A percentile compares a stretch with the other conserved stretches of the same genome.
Conservation (phyloP, 2,329 filamentous ascomycete genomes). For the Colletotrichum tamarilloi region DNA sequence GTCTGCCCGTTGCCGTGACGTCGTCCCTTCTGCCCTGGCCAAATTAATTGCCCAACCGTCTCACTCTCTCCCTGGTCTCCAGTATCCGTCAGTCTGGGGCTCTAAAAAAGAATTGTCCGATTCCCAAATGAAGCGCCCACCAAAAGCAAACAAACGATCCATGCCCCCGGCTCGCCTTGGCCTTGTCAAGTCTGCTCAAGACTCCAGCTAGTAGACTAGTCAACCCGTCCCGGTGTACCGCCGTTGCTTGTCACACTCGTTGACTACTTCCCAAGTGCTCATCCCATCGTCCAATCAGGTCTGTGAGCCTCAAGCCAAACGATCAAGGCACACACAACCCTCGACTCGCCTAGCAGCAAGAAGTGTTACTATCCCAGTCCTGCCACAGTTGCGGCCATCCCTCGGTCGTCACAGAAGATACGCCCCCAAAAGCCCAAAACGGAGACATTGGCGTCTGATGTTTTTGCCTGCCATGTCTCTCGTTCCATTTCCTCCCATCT, state of each 20-base stretch:
- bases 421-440: background rate
- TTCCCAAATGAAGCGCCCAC: slow-evolving; percentile 7
- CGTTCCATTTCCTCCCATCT: background rate
- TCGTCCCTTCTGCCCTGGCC: slow-evolving; percentile 20
- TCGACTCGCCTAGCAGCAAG: slow-evolving; percentile 1
- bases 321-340: background rate
- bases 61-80: background rate
- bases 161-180: slow-evolving; percentile 1
- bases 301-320: background rate
- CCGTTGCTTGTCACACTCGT: slow-evolving; percentile 9
- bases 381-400: background rate
- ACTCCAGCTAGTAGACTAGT: background rate
- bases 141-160: slow-evolving; percentile 1
- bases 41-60: background rate
- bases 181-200: background rate
- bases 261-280: background rate
- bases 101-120: slow-evolving; percentile 10
- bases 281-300: slow-evolving; percentile 5
- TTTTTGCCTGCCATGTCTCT: background rate
- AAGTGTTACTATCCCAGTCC: background rate
- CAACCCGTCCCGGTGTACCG: background rate
- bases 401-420: slow-evolving; percentile 9
- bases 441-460: slow-evolving; percentile 29
- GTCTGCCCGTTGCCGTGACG: background rate
- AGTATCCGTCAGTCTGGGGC: slow-evolving; percentile 10